Percentiles rank a stretch among this genome's conserved stretches.
Evolutionary conservation across 148 eudicot species (phyloP).

Genomic region (Amaranthus palmeri): DNA sequence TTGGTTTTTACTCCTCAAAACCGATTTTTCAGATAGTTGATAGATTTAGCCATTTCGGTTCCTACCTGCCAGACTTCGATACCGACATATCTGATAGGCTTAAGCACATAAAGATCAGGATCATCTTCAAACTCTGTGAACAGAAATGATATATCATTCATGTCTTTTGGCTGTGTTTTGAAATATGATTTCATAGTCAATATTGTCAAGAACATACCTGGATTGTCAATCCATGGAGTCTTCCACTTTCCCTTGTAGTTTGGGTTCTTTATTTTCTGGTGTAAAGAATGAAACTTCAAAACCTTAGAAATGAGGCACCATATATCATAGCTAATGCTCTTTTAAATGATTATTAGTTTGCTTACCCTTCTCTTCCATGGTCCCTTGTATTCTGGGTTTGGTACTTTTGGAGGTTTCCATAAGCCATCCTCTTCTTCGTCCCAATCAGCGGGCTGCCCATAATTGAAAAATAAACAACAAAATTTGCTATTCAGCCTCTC

Average conservation of each 20-base stretch:
- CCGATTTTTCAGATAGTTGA: background rate
- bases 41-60: background rate
- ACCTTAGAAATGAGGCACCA: conserved; percentile 5
- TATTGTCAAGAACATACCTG: conserved; percentile 45
- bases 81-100: conserved; percentile 88
- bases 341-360: conserved; percentile 13
- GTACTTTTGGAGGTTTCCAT: conserved; percentile 42
- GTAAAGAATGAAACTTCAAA: conserved; percentile 1
- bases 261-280: conserved; percentile 85
- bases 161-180: background rate
- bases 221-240: conserved; percentile 95
- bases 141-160: conserved; percentile 5
- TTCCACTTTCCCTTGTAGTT: conserved; percentile 96
- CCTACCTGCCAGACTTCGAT: conserved; percentile 97
- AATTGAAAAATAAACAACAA: background rate
- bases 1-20: background rate
- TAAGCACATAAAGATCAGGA: conserved; percentile 90
- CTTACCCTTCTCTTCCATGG: conserved; percentile 49
- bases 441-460: conserved; percentile 38
- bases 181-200: background rate
- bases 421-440: conserved; percentile 49
- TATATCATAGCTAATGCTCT: background rate
- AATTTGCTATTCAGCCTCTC: background rate
- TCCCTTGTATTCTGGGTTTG: conserved; percentile 50
- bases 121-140: conserved; percentile 79